phyloP scores from a whole-genome alignment of 306 rosid genomes.

The Amphicarpaea edgeworthii region DNA sequence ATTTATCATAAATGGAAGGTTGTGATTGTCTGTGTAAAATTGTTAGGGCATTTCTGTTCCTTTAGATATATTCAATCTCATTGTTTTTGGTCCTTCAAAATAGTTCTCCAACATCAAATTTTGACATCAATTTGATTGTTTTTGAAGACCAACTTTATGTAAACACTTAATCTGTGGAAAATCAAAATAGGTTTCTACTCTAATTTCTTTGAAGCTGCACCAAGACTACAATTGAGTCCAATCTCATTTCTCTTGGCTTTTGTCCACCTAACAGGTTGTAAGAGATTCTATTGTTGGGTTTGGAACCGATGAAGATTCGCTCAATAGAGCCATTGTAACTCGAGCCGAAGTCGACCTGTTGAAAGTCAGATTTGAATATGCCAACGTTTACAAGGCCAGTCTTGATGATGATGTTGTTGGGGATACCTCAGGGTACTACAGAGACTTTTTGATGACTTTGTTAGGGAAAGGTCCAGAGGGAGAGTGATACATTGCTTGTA shows the following conservation, averaged over 20 bases:
- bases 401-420: constrained; percentile 68
- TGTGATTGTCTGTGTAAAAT: too few relatives aligned
- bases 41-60: too few relatives aligned
- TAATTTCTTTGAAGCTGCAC: constrained; percentile 8
- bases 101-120: background rate
- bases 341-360: constrained; percentile 80
- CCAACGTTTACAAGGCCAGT: constrained; percentile 57
- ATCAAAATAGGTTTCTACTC: too few relatives aligned
- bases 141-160: background rate
- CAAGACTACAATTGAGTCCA: background rate
- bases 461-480: constrained; percentile 65
- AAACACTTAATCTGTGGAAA: background rate
- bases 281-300: constrained; percentile 72
- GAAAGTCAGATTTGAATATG: constrained; percentile 70
- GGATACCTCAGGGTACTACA: constrained; percentile 88
- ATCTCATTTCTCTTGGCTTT: constrained; percentile 6
- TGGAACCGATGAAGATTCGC: constrained; percentile 92
- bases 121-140: background rate
- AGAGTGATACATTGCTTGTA: constrained; percentile 49
- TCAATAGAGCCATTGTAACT: constrained; percentile 78
- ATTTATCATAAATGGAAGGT: too few relatives aligned
- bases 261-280: constrained; percentile 64
- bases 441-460: constrained; percentile 80
- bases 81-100: background rate
- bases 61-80: background rate